Conservation (phyloP, 306 rosid genomes). For the Pyrus betulifolia region DNA sequence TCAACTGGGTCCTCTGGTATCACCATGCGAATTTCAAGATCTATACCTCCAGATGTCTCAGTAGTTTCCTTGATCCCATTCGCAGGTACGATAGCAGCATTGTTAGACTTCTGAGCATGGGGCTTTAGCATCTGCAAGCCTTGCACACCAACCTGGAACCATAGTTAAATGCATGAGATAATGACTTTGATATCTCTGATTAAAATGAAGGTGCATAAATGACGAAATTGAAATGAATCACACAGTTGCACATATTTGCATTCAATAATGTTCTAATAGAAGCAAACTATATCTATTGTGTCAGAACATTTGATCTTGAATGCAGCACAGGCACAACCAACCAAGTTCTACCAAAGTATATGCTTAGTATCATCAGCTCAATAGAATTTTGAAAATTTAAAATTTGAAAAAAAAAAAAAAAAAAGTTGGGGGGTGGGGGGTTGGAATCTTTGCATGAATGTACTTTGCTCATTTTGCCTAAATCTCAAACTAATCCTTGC, state of each 20-base stretch:
- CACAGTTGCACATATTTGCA: background rate
- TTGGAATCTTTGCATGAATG: background rate
- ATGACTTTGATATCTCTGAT: slow-evolving; percentile 8
- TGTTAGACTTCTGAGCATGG: slow-evolving; percentile 32
- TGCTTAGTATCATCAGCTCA: background rate
- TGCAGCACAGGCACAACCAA: background rate
- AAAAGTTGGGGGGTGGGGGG: too few species aligned
- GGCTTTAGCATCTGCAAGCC: slow-evolving; percentile 86
- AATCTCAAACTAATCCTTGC: background rate
- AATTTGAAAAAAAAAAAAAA: too few species aligned
- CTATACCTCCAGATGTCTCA: slow-evolving; percentile 56
- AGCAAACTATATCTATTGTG: background rate
- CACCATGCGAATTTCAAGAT: slow-evolving; percentile 61
- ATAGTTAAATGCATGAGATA: slow-evolving; percentile 9
- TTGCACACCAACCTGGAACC: slow-evolving; percentile 67
- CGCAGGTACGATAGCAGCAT: slow-evolving; percentile 26
- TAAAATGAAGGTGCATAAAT: background rate
- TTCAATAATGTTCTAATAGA: background rate
- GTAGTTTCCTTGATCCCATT: slow-evolving; percentile 53
- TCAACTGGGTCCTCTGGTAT: slow-evolving; percentile 46
- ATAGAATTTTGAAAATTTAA: background rate
- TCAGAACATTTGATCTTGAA: background rate
- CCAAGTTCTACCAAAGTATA: background rate
- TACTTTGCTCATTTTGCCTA: background rate
- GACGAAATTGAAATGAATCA: background rate